These are phyloP conservation scores for Polygonum aviculare DNA, from an alignment of 148 eudicot species.

Conservation along the genomic window DNA sequence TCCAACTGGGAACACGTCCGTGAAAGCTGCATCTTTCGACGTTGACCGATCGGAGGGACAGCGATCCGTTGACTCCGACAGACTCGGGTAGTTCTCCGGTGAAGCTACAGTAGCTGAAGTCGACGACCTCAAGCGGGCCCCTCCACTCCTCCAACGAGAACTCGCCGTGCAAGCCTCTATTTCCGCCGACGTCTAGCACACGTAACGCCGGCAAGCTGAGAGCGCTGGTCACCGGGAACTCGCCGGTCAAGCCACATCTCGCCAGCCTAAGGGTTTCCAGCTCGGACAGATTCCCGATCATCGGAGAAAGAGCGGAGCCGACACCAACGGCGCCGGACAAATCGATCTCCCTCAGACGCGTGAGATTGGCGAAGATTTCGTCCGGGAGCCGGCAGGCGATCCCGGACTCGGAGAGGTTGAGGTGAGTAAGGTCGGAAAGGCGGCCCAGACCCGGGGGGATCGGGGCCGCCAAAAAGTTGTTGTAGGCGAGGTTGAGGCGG, in stretches of 20 bases:
- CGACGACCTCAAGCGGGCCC: conserved; percentile 10
- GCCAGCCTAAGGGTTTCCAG: not conserved
- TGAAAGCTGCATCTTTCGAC: not conserved
- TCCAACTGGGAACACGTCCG: conserved; percentile 17
- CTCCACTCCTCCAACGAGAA: not conserved
- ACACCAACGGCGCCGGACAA: not conserved
- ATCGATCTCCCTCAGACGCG: conserved; percentile 3
- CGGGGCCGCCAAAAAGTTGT: not conserved
- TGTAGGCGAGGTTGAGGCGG: conserved; percentile 9
- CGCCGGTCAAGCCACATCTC: conserved; percentile 2
- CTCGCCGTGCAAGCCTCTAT: too few species aligned
- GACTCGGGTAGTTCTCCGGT: conserved; percentile 16
- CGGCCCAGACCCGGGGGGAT: not conserved
- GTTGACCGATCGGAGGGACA: conserved; percentile 7
- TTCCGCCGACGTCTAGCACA: not conserved
- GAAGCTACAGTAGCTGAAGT: conserved; percentile 8
- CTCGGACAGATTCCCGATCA: conserved; percentile 15
- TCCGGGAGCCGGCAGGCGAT: conserved; percentile 9
- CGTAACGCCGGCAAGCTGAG: conserved; percentile 14
- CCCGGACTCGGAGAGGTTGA: conserved; percentile 4
- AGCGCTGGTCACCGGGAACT: conserved; percentile 5
- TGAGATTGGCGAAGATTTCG: not conserved
- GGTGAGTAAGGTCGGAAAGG: conserved; percentile 9
- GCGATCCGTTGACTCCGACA: not conserved
- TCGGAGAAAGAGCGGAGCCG: conserved; percentile 9